phyloP scores from a whole-genome alignment of 192 early-diverging fungal genomes.

The Backusella morwellensis region DNA sequence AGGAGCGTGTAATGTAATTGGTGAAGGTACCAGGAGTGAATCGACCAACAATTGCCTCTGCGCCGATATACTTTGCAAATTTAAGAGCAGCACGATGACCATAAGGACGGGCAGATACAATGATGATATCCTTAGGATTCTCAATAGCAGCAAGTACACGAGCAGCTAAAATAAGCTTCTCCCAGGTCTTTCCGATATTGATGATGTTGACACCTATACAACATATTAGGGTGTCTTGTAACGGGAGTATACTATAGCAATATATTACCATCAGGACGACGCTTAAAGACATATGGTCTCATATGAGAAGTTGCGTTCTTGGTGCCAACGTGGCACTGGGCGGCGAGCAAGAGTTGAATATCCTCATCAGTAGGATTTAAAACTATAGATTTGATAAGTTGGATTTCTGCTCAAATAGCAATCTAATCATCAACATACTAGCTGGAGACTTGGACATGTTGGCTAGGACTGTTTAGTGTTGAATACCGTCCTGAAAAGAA shows the following conservation, averaged over 20 bases:
- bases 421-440: neutral
- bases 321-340: constrained; percentile 95
- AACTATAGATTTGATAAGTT: constrained; percentile 14
- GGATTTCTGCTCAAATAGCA: neutral
- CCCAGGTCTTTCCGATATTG: constrained; percentile 99
- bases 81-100: constrained; percentile 98
- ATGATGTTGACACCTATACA: constrained; percentile 87
- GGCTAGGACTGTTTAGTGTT: neutral
- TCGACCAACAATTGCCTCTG: constrained; percentile 97
- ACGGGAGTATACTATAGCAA: neutral
- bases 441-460: constrained; percentile 3
- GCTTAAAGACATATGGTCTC: constrained; percentile 93
- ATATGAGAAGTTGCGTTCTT: constrained; percentile 96
- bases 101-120: constrained; percentile 93
- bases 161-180: constrained; percentile 97
- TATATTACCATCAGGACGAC: constrained; percentile 80
- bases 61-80: constrained; percentile 96
- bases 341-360: constrained; percentile 89
- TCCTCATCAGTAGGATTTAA: constrained; percentile 86
- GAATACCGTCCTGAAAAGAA: neutral
- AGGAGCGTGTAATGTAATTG: constrained; percentile 99
- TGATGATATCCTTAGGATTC: constrained; percentile 95
- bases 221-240: neutral
- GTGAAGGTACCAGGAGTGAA: constrained; percentile 99
- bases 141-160: constrained; percentile 97